Evolutionary conservation across 192 early-diverging fungal genomes (phyloP), one percentile per base, ranked within the genome.

Genomic region (Pilobolus umbonatus): DNA sequence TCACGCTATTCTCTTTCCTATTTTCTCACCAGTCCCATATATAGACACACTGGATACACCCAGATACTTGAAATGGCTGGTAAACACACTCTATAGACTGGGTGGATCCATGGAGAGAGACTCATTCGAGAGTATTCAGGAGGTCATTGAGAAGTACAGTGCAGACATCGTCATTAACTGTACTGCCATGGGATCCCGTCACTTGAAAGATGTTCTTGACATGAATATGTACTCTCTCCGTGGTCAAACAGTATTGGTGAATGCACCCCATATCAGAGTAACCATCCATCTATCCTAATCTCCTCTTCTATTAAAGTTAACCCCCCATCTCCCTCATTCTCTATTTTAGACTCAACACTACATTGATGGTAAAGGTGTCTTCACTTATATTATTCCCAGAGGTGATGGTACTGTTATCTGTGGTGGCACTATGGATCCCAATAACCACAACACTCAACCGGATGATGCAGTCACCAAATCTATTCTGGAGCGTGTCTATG

Each of bases 381-480:
- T 80, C 39, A 80, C 84, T 36, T 95, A 95, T 69, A 80, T 93
- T n/a, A 95, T 95, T 53, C 93, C 91, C 6, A 78, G 93, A 17
- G 76, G 78, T 8, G 82, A 88, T 57, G 90, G 88, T 6, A 76
- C 77, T 28, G 90, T 91, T 19, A 75, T 92, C 43, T 67, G 92
- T 0, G 93, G 91, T 31, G 91, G 91, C 1, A 90, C 89, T 3
- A 78, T 55, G 28, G 26, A 53, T 42, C 26, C 11, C 40, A 50
- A 52, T 8, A 71, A 65, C 57, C 72, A 67, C 42, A 58, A 75
- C 5, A 53, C 50, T 14, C 19, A 17, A 14, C 57, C 68, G 32
- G 46, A 79, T 58, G 22, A 15, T 26, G 54, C 30, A 11, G 68
- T 71, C 3, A 71, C 75, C 28, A 72, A 79, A 15, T 26, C 25